A percentile compares a stretch with the other conserved stretches of the same genome.
These are phyloP conservation scores for Brasilioporus rufonigricans DNA, from an alignment of 768 basidiomycete genomes.

Conservation along the genomic window DNA sequence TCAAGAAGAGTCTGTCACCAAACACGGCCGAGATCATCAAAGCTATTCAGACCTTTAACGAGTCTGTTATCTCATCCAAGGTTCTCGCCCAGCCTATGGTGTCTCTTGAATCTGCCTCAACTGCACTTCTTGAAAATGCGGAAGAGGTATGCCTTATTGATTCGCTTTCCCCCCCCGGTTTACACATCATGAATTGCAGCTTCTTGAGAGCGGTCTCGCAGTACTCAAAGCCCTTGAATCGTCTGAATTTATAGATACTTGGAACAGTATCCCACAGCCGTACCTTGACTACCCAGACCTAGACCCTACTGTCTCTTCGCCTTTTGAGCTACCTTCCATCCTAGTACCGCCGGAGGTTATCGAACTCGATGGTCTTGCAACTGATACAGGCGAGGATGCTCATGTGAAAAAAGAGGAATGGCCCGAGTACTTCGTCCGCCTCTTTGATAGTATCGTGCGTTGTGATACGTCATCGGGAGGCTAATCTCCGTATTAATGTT, in stretches of 20 bases:
- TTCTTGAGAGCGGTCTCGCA: slow-evolving; percentile 69
- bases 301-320: slow-evolving; percentile 37
- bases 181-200: slow-evolving; percentile 38
- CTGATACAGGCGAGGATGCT: slow-evolving; percentile 68
- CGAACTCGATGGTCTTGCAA: slow-evolving; percentile 69
- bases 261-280: slow-evolving; percentile 61
- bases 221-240: slow-evolving; percentile 62
- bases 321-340: slow-evolving; percentile 72
- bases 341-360: slow-evolving; percentile 87
- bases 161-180: background rate
- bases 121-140: slow-evolving; percentile 44
- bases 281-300: slow-evolving; percentile 51
- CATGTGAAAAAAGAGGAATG: slow-evolving; percentile 80
- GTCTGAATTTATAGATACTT: slow-evolving; percentile 55
- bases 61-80: slow-evolving; percentile 55
- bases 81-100: slow-evolving; percentile 64
- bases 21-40: slow-evolving; percentile 66
- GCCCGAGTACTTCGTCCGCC: slow-evolving; percentile 65
- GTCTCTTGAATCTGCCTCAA: slow-evolving; percentile 44
- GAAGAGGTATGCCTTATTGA: slow-evolving; percentile 51
- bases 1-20: slow-evolving; percentile 60
- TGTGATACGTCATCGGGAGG: background rate
- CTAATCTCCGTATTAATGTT: background rate
- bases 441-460: slow-evolving; percentile 61
- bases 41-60: slow-evolving; percentile 68